Percentiles rank a stretch among this genome's conserved stretches.
phyloP scores from a whole-genome alignment of 1,284 basidiomycete species.

The Tilletia indica region DNA sequence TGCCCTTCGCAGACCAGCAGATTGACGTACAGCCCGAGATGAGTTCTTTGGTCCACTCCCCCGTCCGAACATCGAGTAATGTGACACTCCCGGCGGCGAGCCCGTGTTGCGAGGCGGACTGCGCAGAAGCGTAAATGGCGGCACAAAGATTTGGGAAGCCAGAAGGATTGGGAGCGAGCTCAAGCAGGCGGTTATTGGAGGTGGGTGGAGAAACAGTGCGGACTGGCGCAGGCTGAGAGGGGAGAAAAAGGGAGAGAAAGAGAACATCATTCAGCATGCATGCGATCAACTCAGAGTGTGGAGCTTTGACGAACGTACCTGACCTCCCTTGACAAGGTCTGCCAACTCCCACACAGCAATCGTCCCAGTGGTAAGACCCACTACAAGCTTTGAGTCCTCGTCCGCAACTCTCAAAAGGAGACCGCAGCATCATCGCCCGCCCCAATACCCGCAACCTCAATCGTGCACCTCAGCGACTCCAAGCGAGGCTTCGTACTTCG shows the following conservation, averaged over 20 bases:
- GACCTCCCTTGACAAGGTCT: conserved; percentile 9
- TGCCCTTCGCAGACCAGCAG: conserved; percentile 82
- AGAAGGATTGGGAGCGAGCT: conserved; percentile 59
- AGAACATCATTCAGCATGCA: too few relatives aligned
- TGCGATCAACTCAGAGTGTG: too few relatives aligned
- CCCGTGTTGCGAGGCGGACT: conserved; percentile 52
- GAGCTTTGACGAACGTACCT: conserved; percentile 1
- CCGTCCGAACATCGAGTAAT: conserved; percentile 34
- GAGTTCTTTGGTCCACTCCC: conserved; percentile 33
- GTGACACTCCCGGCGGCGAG: conserved; percentile 29
- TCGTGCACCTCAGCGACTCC: neutral
- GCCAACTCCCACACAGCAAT: conserved; percentile 2
- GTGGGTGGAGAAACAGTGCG: neutral
- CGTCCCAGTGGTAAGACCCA: neutral
- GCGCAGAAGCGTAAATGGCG: conserved; percentile 52
- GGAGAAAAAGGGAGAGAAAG: too few relatives aligned
- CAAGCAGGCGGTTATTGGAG: conserved; percentile 22
- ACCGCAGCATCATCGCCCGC: neutral
- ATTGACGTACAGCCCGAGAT: conserved; percentile 58
- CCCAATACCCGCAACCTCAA: neutral
- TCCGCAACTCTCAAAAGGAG: conserved; percentile 8
- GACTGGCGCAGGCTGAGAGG: neutral
- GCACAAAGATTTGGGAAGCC: conserved; percentile 55
- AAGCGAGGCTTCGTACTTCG: conserved; percentile 2
- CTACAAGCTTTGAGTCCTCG: neutral